These are phyloP conservation scores for Zasmidium angulare DNA, from an alignment of 2,329 filamentous ascomycete species.

Conservation along the genomic window DNA sequence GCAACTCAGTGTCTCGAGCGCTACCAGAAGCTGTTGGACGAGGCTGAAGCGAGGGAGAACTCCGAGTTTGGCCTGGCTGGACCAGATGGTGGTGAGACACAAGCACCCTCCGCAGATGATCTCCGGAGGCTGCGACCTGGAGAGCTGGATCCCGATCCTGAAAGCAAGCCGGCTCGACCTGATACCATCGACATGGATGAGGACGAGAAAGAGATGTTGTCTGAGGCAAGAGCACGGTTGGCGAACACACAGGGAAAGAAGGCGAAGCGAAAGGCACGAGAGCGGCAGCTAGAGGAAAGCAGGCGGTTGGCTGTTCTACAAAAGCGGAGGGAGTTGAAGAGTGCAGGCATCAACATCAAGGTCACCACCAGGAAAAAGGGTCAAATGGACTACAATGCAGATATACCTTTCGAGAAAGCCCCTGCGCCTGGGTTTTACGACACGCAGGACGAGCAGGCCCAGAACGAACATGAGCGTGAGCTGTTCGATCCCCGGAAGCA, in stretches of 20 bases:
- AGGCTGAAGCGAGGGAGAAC: slow-evolving; percentile 85
- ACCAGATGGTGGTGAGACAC: slow-evolving; percentile 79
- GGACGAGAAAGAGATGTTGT: slow-evolving; percentile 99
- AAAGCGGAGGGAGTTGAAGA: slow-evolving; percentile 94
- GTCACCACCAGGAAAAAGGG: slow-evolving; percentile 87
- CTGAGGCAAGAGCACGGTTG: slow-evolving; percentile 90
- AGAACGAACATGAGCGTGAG: slow-evolving; percentile 80
- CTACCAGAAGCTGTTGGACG: slow-evolving; percentile 94
- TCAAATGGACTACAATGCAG: slow-evolving; percentile 99
- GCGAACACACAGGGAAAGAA: slow-evolving; percentile 99
- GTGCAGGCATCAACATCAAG: slow-evolving; percentile 97
- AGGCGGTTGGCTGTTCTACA: slow-evolving; percentile 84
- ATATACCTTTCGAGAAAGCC: slow-evolving; percentile 95
- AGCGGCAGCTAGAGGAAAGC: slow-evolving; percentile 93
- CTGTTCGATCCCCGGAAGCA: slow-evolving; percentile 91
- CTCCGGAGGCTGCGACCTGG: slow-evolving; percentile 79
- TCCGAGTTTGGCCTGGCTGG: slow-evolving; percentile 75
- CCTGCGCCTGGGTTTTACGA: slow-evolving; percentile 90
- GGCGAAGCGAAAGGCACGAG: slow-evolving; percentile 93
- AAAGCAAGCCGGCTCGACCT: slow-evolving; percentile 90
- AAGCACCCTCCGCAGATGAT: slow-evolving; percentile 88
- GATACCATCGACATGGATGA: slow-evolving; percentile 98
- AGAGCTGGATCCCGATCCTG: slow-evolving; percentile 94
- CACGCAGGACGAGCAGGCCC: slow-evolving; percentile 74
- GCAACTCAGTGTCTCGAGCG: slow-evolving; percentile 96